Evolutionary conservation across 352 stramenopile genomes (phyloP).

Genomic region (Blastocystis sp.): DNA sequence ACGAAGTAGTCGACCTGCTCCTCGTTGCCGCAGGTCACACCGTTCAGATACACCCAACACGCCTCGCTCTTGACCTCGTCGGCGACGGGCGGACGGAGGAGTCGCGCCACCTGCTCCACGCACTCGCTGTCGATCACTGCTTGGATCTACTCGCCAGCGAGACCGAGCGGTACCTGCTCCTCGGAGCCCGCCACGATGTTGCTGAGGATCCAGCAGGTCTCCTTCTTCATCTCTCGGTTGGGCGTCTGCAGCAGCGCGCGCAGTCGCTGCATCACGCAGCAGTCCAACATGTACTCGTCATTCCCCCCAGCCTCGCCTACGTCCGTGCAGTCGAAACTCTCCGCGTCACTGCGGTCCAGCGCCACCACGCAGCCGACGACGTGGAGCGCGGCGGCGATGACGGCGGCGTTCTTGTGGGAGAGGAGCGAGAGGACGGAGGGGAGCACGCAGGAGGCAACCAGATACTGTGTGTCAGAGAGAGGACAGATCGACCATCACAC

Average conservation of each 20-base stretch:
- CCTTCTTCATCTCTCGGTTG: constrained; percentile 94
- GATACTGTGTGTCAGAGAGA: background rate
- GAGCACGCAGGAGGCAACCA: constrained; percentile 19
- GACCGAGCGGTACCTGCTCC: constrained; percentile 85
- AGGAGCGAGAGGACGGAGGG: constrained; percentile 13
- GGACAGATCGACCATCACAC: background rate
- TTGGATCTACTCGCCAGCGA: constrained; percentile 81
- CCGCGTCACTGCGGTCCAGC: constrained; percentile 39
- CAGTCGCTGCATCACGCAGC: constrained; percentile 80
- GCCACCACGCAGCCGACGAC: constrained; percentile 12
- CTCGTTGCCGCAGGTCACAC: constrained; percentile 88
- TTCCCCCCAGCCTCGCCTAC: background rate
- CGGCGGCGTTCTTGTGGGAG: background rate
- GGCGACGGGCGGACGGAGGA: constrained; percentile 67
- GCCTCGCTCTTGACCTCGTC: constrained; percentile 92
- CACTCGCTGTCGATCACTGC: constrained; percentile 35
- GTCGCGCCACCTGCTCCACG: background rate
- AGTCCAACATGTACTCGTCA: constrained; percentile 85
- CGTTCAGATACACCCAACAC: constrained; percentile 94
- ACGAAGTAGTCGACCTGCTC: constrained; percentile 78
- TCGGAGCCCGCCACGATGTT: constrained; percentile 93
- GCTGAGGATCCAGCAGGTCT: constrained; percentile 84
- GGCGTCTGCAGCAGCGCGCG: constrained; percentile 80
- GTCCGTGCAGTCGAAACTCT: constrained; percentile 67
- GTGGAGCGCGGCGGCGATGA: background rate